These are phyloP conservation scores for Tricholoma bakamatsutake DNA, from an alignment of 768 basidiomycete genomes.

Conservation along the genomic window DNA sequence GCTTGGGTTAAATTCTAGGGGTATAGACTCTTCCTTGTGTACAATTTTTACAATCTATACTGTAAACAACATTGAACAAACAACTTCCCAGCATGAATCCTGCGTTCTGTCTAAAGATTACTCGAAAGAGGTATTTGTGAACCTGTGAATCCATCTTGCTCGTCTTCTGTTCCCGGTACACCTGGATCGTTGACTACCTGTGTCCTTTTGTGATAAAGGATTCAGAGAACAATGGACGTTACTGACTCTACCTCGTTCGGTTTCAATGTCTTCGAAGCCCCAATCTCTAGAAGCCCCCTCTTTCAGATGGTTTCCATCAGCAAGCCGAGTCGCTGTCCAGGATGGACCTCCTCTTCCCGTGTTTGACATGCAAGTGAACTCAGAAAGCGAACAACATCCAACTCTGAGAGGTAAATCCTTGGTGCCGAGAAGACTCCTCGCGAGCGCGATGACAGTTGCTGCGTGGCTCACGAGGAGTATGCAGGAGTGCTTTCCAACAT, in stretches of 20 bases:
- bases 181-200: slow-evolving; percentile 72
- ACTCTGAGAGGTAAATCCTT: slow-evolving; percentile 48
- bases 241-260: slow-evolving; percentile 53
- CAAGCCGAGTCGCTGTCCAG: slow-evolving; percentile 45
- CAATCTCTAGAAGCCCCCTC: slow-evolving; percentile 63
- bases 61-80: slow-evolving; percentile 3
- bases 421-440: slow-evolving; percentile 51
- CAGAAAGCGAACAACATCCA: slow-evolving; percentile 73
- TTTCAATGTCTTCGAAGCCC: slow-evolving; percentile 73
- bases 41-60: background rate
- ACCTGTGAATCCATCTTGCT: slow-evolving; percentile 53
- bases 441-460: slow-evolving; percentile 65
- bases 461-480: slow-evolving; percentile 70
- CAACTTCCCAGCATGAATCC: background rate
- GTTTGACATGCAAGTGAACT: slow-evolving; percentile 33
- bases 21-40: background rate
- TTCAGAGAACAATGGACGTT: background rate
- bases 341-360: background rate
- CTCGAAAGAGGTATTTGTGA: slow-evolving; percentile 36
- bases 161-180: slow-evolving; percentile 57
- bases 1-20: slow-evolving; percentile 66
- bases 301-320: slow-evolving; percentile 51
- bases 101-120: slow-evolving; percentile 25
- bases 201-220: background rate
- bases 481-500: slow-evolving; percentile 36